Conservation (phyloP, 2,329 filamentous ascomycete genomes). For the Thielaviopsis populi region DNA sequence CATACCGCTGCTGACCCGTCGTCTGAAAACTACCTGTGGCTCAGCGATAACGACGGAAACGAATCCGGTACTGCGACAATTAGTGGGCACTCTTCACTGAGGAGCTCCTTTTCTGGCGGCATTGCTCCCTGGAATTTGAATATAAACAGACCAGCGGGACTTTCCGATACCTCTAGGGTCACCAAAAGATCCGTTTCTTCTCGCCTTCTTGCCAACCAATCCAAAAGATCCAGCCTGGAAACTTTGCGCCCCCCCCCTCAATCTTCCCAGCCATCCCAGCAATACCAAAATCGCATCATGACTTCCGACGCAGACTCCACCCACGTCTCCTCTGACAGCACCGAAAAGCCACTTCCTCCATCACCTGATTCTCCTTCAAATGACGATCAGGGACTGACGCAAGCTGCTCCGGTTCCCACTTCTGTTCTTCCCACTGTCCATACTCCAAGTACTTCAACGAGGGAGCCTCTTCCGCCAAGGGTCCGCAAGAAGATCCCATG, state of each 20-base stretch:
- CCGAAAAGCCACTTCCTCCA: slow-evolving; percentile 13
- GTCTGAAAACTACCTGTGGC: slow-evolving; percentile 63
- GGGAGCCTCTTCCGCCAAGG: slow-evolving; percentile 35
- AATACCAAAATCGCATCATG: slow-evolving; percentile 12
- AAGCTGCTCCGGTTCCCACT: background rate
- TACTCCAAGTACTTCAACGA: slow-evolving; percentile 24
- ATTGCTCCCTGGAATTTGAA: slow-evolving; percentile 33
- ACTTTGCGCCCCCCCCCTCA: slow-evolving; percentile 27
- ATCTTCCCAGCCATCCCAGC: background rate
- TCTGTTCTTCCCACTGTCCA: slow-evolving; percentile 18
- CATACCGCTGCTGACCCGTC: slow-evolving; percentile 59
- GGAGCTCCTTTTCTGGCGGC: slow-evolving; percentile 45
- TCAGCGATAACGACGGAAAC: slow-evolving; percentile 48
- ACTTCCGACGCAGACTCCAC: slow-evolving; percentile 9
- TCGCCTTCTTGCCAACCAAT: slow-evolving; percentile 20
- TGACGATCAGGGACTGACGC: too few relatives aligned
- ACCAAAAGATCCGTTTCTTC: slow-evolving; percentile 16
- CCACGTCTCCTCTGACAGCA: slow-evolving; percentile 2
- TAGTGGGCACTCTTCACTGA: slow-evolving; percentile 63
- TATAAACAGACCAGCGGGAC: slow-evolving; percentile 19
- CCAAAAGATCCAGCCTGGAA: slow-evolving; percentile 40
- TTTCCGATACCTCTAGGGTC: slow-evolving; percentile 33
- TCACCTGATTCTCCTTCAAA: background rate
- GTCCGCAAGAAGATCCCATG: slow-evolving; percentile 58
- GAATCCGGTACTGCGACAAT: slow-evolving; percentile 33